Evolutionary conservation across 2,329 filamentous ascomycete species (phyloP), one percentile per base, ranked within the genome.

Genomic region (Amylocarpus encephaloides): DNA sequence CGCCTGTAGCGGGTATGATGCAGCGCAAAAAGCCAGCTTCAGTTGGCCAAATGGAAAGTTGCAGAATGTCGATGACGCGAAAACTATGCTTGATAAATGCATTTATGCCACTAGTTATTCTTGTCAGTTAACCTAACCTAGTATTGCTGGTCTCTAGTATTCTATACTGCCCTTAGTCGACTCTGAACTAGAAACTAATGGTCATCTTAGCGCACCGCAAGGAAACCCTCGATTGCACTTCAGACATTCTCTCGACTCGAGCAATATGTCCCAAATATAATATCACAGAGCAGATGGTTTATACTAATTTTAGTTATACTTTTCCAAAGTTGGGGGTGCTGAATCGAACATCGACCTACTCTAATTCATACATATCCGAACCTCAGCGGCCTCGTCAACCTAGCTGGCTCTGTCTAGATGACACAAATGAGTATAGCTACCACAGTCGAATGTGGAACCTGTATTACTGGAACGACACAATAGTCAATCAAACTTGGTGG

Each of bases 1-100:
- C 47, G 54, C 49, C 1, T 48, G 34, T 18, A 49, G 32, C 32
- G 54, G 52, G 7, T 57, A 57, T 34, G 49, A 57, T 46, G 43
- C 49, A 6, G 32, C 45, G 2, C 46, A 50, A n/a, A 30, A n/a
- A 9, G 19, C 54, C 15, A 35, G 40, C 15, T 49, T 54, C 32
- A 33, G 19, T 15, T 54, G 51, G 54, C 49, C 49, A 30, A 46
- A 50, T 16, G 42, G 34, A 15, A 19, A 36, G 6, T n/a, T 46
- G 3, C 43, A 52, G 18, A 49, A 16, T 38, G 11, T 11, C 5
- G 35, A 46, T 3, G 36, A 40, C 5, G n/a, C 48, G 13, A 19
- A 26, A 5, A 12, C 22, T 26, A 42, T 45, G 2, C 11, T 42
- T 3, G 6, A 4, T 11, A 13, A 22, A 7, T n/a, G 29, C 29